phyloP scores from a whole-genome alignment of 31 red algal species.

The Odonthalia washingtoniensis region DNA sequence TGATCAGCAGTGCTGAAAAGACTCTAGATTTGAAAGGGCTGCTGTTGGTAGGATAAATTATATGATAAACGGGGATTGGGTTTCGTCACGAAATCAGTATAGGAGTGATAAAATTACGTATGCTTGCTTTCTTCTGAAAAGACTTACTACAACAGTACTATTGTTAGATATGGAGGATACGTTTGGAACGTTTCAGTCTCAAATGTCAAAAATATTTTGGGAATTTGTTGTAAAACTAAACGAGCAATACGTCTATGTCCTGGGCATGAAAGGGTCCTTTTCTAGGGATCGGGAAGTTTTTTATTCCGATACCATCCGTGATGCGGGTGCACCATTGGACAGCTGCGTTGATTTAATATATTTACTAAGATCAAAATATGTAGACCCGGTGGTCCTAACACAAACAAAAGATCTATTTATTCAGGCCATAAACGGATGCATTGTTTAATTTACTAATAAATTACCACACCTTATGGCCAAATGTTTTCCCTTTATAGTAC shows the following conservation, averaged over 20 bases:
- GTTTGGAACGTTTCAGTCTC: too few relatives aligned
- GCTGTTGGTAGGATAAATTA: neutral
- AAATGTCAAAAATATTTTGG: constrained; percentile 29
- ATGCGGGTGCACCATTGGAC: neutral
- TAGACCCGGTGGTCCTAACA: neutral
- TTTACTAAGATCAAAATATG: constrained; percentile 24
- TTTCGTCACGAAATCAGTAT: neutral
- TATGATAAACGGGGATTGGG: neutral
- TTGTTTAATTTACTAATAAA: constrained; percentile 24
- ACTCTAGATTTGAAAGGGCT: neutral
- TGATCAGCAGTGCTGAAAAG: neutral
- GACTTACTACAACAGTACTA: neutral
- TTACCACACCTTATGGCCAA: neutral
- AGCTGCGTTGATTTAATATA: neutral
- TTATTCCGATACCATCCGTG: too few relatives aligned
- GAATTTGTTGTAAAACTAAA: neutral
- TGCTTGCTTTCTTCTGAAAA: neutral
- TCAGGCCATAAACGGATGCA: neutral
- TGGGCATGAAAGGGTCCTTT: neutral
- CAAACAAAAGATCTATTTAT: too few relatives aligned
- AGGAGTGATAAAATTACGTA: neutral
- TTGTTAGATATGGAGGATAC: constrained; percentile 1
- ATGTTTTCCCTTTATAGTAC: neutral
- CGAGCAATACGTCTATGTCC: neutral
- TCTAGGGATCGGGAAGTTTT: too few relatives aligned